Evolutionary conservation across 2,329 filamentous ascomycete genomes (phyloP), one percentile per base, ranked within the genome.

Genomic region (Aaosphaeria arxii): DNA sequence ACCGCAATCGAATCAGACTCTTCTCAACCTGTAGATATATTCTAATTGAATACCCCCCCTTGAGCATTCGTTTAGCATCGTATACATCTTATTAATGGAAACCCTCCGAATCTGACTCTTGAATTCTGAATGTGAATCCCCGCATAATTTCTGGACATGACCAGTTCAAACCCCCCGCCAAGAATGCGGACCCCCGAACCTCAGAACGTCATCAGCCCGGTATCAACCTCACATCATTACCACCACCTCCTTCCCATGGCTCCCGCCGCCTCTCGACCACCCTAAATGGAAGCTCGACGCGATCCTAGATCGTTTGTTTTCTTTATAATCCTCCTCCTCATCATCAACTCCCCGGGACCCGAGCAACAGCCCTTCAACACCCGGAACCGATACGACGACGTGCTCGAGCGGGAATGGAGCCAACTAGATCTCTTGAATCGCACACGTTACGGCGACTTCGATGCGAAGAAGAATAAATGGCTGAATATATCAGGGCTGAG

Each of bases 401-500:
- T 77, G 48, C 67, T 82, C 46, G 68, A 69, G 13, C 71, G 75
- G 52, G 79, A 84, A 65, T 74, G 74, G 56, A 67, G 73, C 52
- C 74, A 76, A 46, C 70, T 83, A 17, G 69, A 70, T 11, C 61
- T 78, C 11, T 44, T 70, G n/a, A 70, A 69, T 31, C 49, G 48
- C 11, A 69, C 67, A 13, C 50, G 47, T 32, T 69, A 63, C 66
- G 79, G 77, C 33, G 76, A 80, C 45, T 76, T 84, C 36, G 67
- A 77, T 59, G 66, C 73, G 17, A 52, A 51, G 30, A 62, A 71
- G 7, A 64, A 74, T 50, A 73, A 66, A 54, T 81, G 74, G 77
- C 53, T 72, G 49, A 77, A 77, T 44, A 74, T 96, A 44, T 88
- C 88, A 2, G 92, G 92, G 1, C 85, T 95, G 52, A 81, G 87